Base-by-base conservation (phyloP, 129 eudicot species). In the Pulicaria dysenterica region DNA sequence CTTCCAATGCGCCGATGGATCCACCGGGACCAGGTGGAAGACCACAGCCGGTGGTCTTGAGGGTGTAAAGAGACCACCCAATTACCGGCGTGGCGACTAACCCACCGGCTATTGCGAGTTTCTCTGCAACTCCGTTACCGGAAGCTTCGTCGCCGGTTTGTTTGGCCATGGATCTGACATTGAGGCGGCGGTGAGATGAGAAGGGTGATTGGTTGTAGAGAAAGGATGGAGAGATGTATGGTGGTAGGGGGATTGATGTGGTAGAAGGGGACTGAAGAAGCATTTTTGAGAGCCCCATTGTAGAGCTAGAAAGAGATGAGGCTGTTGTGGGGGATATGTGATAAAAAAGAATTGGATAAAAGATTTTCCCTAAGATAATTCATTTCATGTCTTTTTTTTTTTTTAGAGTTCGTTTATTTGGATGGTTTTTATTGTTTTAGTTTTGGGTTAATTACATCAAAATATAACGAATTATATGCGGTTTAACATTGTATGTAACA, bases 1-100 rank as follows among this genome's bases (percentile, higher is more conserved):
- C 99, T 78, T 94, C 99, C 3, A 95, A 73, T 15, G 96, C 97
- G 6, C 99, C 99, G 0, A 94, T 82, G 5, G 99, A 85, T 3
- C 97, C 99, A 0, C 83, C 97, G 5, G 99, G 99, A 2, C 97
- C 99, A 0, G 99, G 99, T 2, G 97, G 99, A 8, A 94, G 88
- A 45, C 99, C 97, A 41, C 99, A 94, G 51, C 99, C 99, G 6
- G 96, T 95, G 36, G 96, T 90, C 75, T 95, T 90, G 50, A 94
- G 97, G 4, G 99, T 88, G 91, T 82, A 95, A 8, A 95, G 94
- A 0, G 99, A 95, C 99, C 97, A 95, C 3, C 85, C 99, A 10
- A 95, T 95, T 1, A 95, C 91, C 5, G 96, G 96, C 3, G 70
- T 81, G 8, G 96, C 71, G 63, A 90, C 55, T 59, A 90, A 39